These are phyloP conservation scores for Discostella pseudostelligera DNA, from an alignment of 108 stramenopile genomes.

Conservation along the genomic window DNA sequence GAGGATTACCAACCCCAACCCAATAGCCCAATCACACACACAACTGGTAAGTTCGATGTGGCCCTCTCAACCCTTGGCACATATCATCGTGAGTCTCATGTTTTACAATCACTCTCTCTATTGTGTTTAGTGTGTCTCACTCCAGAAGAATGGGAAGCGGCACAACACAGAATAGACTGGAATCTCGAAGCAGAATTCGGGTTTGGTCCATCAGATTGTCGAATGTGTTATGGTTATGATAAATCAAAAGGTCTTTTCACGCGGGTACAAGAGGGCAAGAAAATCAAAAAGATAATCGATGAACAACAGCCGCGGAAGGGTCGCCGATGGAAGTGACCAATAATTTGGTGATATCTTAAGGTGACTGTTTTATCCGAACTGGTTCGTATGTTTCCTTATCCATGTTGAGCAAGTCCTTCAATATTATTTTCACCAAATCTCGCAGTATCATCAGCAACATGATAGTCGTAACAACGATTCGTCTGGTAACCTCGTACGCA, in stretches of 20 bases:
- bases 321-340: no score
- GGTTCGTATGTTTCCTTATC: constrained; percentile 26
- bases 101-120: background rate
- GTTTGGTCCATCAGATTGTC: constrained; percentile 43
- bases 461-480: constrained; percentile 19
- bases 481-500: constrained; percentile 36
- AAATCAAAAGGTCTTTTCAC: constrained; percentile 22
- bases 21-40: constrained; percentile 30
- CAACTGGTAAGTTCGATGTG: constrained; percentile 11
- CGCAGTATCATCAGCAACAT: constrained; percentile 18
- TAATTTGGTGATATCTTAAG: background rate
- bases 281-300: constrained; percentile 10
- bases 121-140: constrained; percentile 21
- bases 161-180: constrained; percentile 41
- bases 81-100: background rate
- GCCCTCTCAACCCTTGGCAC: background rate
- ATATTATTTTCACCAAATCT: constrained; percentile 17
- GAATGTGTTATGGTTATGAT: constrained; percentile 50
- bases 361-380: constrained; percentile 7
- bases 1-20: constrained; percentile 17
- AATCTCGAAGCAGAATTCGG: constrained; percentile 41
- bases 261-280: constrained; percentile 18
- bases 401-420: constrained; percentile 6
- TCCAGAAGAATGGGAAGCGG: constrained; percentile 38
- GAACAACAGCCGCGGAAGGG: no score